These are phyloP conservation scores for Paraurostyla sp. DNA, from an alignment of 73 alveolate genomes.

Conservation along the genomic window DNA sequence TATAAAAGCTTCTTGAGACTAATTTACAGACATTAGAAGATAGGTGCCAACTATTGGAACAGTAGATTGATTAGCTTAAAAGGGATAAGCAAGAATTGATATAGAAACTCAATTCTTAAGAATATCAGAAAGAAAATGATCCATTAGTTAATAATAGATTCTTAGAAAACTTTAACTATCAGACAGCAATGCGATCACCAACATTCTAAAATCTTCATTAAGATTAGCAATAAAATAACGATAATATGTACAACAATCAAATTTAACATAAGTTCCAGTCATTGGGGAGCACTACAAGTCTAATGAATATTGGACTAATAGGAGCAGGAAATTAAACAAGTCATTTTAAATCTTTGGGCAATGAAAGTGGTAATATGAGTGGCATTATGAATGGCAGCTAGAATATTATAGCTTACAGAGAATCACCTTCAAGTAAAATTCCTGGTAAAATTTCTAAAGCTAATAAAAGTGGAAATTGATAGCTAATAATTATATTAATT, in stretches of 20 bases:
- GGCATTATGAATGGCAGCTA: not conserved
- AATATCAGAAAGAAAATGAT: conserved; percentile 12
- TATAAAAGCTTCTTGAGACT: conserved; percentile 7
- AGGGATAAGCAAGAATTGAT: conserved; percentile 16
- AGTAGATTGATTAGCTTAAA: conserved; percentile 1
- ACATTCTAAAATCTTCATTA: conserved; percentile 23
- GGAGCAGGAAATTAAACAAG: conserved; percentile 14
- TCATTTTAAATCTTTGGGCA: not conserved
- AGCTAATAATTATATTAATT: no score
- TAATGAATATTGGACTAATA: not conserved
- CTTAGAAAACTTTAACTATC: not conserved
- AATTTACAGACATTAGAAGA: conserved; percentile 29
- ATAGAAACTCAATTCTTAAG: not conserved
- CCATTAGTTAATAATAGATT: not conserved
- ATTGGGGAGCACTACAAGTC: not conserved
- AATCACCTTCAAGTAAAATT: conserved; percentile 10
- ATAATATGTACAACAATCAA: not conserved
- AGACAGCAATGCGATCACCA: conserved; percentile 18
- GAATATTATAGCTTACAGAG: not conserved
- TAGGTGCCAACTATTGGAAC: conserved; percentile 35
- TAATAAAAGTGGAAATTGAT: no score
- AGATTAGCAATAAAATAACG: not conserved
- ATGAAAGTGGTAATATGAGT: conserved; percentile 5
- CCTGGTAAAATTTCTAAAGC: conserved; percentile 21
- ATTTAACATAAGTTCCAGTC: not conserved